A percentile compares a stretch with the other conserved stretches of the same genome.
phyloP scores from a whole-genome alignment of 345 rosid genomes.

The Pistacia atlantica region DNA sequence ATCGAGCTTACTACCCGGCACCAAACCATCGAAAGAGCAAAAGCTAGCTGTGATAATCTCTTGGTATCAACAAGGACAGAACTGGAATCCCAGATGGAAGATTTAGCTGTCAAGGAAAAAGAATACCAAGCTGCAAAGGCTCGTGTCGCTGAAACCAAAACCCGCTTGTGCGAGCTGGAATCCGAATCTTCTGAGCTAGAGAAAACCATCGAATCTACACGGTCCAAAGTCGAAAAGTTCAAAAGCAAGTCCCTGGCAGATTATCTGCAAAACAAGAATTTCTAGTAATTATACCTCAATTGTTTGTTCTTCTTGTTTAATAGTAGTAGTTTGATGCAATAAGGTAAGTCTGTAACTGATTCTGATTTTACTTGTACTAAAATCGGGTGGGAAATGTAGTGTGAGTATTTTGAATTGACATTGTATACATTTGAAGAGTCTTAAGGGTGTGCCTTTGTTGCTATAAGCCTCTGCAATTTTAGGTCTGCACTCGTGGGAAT shows the following conservation, averaged over 20 bases:
- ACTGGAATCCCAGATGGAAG: constrained; percentile 37
- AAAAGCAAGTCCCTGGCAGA: constrained; percentile 34
- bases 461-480: too few relatives aligned
- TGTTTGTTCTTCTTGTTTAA: background rate
- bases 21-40: constrained; percentile 35
- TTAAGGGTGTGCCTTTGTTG: too few relatives aligned
- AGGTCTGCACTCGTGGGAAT: too few relatives aligned
- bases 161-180: constrained; percentile 36
- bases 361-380: background rate
- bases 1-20: constrained; percentile 34
- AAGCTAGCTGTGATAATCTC: constrained; percentile 31
- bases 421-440: too few relatives aligned
- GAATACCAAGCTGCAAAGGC: constrained; percentile 33
- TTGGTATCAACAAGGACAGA: constrained; percentile 36
- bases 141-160: constrained; percentile 26
- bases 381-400: too few relatives aligned
- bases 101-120: constrained; percentile 39
- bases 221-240: constrained; percentile 33
- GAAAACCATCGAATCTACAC: constrained; percentile 20
- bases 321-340: background rate
- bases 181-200: constrained; percentile 30
- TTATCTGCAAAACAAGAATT: constrained; percentile 20
- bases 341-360: constrained; percentile 10
- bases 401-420: too few relatives aligned
- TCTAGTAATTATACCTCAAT: too few relatives aligned